phyloP scores from a whole-genome alignment of 2,329 filamentous ascomycete genomes.

The Fusarium annulatum region DNA sequence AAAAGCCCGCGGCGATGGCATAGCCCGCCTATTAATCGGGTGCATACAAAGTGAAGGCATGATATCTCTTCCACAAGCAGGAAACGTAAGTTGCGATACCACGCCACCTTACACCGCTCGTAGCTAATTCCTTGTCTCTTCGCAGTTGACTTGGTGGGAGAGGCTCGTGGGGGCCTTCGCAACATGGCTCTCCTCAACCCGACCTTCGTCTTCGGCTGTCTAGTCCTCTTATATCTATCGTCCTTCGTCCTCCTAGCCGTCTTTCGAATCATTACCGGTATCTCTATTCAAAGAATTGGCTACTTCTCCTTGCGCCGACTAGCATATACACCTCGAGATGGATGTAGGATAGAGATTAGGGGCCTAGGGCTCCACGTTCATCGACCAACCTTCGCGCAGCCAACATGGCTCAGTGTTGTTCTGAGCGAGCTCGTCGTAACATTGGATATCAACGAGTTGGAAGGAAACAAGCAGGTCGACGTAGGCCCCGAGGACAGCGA shows the following conservation, averaged over 20 bases:
- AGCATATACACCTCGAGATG: constrained; percentile 89
- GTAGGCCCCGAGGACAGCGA: constrained; percentile 45
- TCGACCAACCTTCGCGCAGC: constrained; percentile 94
- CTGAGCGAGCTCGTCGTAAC: constrained; percentile 87
- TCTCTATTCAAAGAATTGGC: constrained; percentile 95
- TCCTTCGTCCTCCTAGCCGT: constrained; percentile 95
- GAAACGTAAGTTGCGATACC: constrained; percentile 41
- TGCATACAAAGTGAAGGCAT: constrained; percentile 42
- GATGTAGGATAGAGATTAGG: constrained; percentile 88
- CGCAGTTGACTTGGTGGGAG: constrained; percentile 42
- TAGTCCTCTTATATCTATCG: constrained; percentile 87
- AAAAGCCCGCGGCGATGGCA: constrained; percentile 41
- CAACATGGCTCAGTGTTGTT: constrained; percentile 94
- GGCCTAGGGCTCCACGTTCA: constrained; percentile 90
- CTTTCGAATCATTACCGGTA: constrained; percentile 88
- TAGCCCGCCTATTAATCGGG: constrained; percentile 38
- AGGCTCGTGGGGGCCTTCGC: constrained; percentile 39
- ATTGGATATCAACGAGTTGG: constrained; percentile 77
- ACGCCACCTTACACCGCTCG: constrained; percentile 42
- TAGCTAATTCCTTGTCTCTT: constrained; percentile 31
- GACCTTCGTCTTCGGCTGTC: constrained; percentile 86
- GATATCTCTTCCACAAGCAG: constrained; percentile 40
- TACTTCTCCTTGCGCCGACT: constrained; percentile 92
- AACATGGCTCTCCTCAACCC: constrained; percentile 75
- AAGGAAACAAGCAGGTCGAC: constrained; percentile 56